Percentiles rank a stretch among this genome's conserved stretches.
phyloP scores from a whole-genome alignment of 805 yeast genomes.

The Sugiyamaella americana region DNA sequence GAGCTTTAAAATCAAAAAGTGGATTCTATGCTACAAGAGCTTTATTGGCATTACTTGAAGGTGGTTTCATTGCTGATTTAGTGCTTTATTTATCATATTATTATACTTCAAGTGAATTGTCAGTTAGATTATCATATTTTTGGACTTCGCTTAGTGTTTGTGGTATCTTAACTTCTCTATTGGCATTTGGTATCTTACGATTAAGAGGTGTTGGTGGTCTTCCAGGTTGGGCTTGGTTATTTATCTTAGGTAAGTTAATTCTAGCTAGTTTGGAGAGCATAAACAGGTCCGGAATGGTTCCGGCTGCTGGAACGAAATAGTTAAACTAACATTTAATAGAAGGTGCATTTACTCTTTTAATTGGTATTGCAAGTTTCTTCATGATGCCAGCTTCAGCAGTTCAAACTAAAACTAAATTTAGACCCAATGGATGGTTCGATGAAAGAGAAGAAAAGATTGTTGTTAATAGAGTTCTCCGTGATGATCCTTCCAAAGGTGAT shows the following conservation, averaged over 20 bases:
- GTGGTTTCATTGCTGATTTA: constrained; percentile 64
- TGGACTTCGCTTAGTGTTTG: constrained; percentile 52
- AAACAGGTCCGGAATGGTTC: too few relatives aligned
- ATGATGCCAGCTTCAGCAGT: constrained; percentile 51
- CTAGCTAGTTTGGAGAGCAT: too few relatives aligned
- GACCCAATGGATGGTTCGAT: constrained; percentile 47
- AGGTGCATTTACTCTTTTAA: constrained; percentile 48
- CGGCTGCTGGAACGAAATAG: too few relatives aligned
- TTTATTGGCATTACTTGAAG: constrained; percentile 51
- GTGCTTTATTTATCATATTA: constrained; percentile 61
- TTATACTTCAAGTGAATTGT: constrained; percentile 52
- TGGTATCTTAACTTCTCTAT: constrained; percentile 40
- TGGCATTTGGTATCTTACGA: constrained; percentile 50
- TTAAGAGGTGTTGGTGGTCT: constrained; percentile 41
- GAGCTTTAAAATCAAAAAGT: constrained; percentile 37
- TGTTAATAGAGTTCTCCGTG: constrained; percentile 54
- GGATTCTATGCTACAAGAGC: constrained; percentile 46
- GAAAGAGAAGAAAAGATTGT: constrained; percentile 52
- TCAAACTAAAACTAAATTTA: constrained; percentile 40
- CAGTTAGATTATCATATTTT: constrained; percentile 52
- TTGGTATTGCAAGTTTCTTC: constrained; percentile 45
- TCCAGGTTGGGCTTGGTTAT: constrained; percentile 60
- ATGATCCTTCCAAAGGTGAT: constrained; percentile 60
- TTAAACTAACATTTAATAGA: too few relatives aligned
- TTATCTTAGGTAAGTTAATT: too few relatives aligned